Base-by-base conservation (phyloP, 805 yeast species). In the Wickerhamiella galacta region DNA sequence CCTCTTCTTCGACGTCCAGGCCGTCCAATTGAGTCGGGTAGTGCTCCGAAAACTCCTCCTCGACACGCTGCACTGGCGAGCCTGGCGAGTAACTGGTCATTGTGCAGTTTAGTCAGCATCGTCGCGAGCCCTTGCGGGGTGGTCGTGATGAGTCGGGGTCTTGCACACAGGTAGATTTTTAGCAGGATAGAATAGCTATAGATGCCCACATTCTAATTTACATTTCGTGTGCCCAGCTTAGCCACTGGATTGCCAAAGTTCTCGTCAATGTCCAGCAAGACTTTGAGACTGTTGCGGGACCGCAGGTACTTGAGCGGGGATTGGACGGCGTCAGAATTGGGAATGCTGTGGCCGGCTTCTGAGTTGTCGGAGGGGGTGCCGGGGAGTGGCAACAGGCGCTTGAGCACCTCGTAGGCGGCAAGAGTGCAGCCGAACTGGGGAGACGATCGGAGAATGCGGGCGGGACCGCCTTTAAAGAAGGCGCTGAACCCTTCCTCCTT, bases 391-490 rank as follows among this genome's bases (percentile, higher is more conserved):
- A 82, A 62, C 47, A 75, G 48, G 30, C 65, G 69, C 53, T 87
- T 93, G 56, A 87, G 73, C 21, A 90, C 56, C 57, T 87, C 98
- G 58, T 90, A 87, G 17, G 94, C 85, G n/a, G 96, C 96, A 48
- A 87, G 67, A 4, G 98, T 87, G 59, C 85, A 85, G 35, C 96
- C 98, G 55, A 87, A 87, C 57, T 87, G 98, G 6, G 98, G 98
- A 1, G 95, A 83, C 4, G 95, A 85, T 58, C 96, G 70, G 49
- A 83, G 63, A 25, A 87, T 83, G 56, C 98, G 72, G 5, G 96
- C 96, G 37, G 85, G 70, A 24, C 95, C 93, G 48, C 98, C 98
- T 63, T 87, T 87, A 67, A 85, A 87, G 52, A 87, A 79, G 9
- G 95, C 93, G 39, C 63, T 57, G 37, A 75, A 57, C 11, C 93